Evolutionary conservation across 257 asterid genomes (phyloP).

Genomic region (Jacaranda copaia): DNA sequence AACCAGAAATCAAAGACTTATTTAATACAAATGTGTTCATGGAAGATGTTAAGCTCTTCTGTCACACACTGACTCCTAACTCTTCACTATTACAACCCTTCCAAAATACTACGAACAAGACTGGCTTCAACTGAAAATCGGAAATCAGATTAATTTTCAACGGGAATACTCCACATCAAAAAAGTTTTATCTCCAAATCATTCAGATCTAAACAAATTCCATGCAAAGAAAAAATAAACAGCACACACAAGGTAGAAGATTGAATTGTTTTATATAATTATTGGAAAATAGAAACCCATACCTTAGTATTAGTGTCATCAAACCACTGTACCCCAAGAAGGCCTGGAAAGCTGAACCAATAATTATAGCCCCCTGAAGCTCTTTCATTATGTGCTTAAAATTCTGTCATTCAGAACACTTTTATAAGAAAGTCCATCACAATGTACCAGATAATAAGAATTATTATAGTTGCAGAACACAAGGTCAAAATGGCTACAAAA

Average conservation of each 20-base stretch:
- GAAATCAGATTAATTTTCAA: not conserved
- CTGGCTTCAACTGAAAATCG: not conserved
- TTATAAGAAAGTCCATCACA: constrained; percentile 13
- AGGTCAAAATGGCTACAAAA: not conserved
- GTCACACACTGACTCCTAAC: not conserved
- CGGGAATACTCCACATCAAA: not conserved
- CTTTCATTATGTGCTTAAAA: constrained; percentile 95
- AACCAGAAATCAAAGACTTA: not conserved
- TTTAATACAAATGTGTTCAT: constrained; percentile 1
- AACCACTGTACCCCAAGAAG: constrained; percentile 91
- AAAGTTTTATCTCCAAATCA: not conserved
- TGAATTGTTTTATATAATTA: not conserved
- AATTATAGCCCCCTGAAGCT: constrained; percentile 95
- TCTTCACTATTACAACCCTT: not conserved
- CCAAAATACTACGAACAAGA: constrained; percentile 10
- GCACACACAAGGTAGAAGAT: not conserved
- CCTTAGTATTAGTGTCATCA: constrained; percentile 81
- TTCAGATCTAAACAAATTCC: not conserved
- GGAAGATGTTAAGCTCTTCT: not conserved
- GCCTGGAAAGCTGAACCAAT: constrained; percentile 96
- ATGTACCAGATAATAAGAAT: not conserved
- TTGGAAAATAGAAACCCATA: constrained; percentile 35
- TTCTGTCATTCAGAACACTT: constrained; percentile 61
- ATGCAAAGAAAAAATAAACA: not conserved
- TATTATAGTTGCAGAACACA: constrained; percentile 8